Conservation (phyloP, 495 filamentous ascomycete species). For the Pseudotulostoma volvatum region DNA sequence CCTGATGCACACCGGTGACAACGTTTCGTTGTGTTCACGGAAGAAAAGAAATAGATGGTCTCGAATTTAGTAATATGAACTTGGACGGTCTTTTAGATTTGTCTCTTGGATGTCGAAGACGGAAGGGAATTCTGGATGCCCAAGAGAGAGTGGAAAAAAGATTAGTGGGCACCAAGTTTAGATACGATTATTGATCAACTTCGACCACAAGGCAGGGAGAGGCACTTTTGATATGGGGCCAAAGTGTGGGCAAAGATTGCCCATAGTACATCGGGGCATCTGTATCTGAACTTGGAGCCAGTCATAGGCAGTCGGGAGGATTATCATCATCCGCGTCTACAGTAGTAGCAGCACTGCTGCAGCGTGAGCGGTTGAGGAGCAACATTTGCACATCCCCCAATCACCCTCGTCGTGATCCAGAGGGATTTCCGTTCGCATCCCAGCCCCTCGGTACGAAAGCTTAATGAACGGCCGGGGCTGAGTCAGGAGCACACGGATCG, state of each 20-base stretch:
- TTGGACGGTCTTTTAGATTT: conserved; percentile 6
- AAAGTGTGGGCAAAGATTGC: no score
- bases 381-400: neutral
- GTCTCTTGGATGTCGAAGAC: conserved; percentile 10
- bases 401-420: no score
- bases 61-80: conserved; percentile 1
- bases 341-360: neutral
- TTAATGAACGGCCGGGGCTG: neutral
- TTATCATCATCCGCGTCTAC: neutral
- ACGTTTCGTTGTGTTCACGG: conserved; percentile 4
- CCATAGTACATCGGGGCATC: neutral
- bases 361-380: neutral
- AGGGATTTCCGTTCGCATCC: conserved; percentile 1
- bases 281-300: neutral
- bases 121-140: no score
- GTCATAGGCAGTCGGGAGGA: neutral
- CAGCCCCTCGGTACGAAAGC: conserved; percentile 4
- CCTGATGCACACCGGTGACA: conserved; percentile 1
- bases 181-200: no score
- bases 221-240: no score
- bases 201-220: no score
- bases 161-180: no score
- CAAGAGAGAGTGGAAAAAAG: no score
- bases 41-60: conserved; percentile 1
- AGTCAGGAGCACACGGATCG: neutral